These are phyloP conservation scores for Ramaria sp. DNA, from an alignment of 768 basidiomycete species.

Conservation along the genomic window DNA sequence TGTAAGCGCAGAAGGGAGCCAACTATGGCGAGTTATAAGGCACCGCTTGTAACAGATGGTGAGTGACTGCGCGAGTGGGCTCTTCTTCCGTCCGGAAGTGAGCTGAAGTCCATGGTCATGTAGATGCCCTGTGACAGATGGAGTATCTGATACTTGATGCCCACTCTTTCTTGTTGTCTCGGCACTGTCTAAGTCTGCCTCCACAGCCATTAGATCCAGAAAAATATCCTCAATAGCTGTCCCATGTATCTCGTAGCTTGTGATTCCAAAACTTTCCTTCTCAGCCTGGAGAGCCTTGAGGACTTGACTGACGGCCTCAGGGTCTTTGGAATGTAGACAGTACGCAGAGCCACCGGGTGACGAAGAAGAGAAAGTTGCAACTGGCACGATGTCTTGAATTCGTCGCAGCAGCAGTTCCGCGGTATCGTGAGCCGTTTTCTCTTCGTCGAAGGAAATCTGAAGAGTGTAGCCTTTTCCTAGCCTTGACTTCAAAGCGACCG, in stretches of 20 bases:
- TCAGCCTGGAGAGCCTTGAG: constrained; percentile 43
- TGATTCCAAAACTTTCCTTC: constrained; percentile 25
- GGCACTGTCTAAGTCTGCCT: constrained; percentile 17
- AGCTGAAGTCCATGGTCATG: constrained; percentile 25
- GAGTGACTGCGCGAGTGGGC: constrained; percentile 51
- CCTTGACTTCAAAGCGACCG: constrained; percentile 59
- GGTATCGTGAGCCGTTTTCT: constrained; percentile 17
- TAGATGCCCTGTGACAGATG: not conserved
- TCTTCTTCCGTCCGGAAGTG: constrained; percentile 39
- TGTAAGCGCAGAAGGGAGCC: constrained; percentile 46
- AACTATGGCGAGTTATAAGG: constrained; percentile 53
- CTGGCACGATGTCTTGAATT: constrained; percentile 36
- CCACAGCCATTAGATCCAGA: constrained; percentile 47
- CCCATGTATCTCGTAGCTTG: constrained; percentile 55
- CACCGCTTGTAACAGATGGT: constrained; percentile 67
- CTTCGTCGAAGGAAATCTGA: constrained; percentile 35
- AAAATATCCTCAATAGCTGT: constrained; percentile 80
- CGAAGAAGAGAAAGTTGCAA: constrained; percentile 29
- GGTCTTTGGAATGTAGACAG: constrained; percentile 52
- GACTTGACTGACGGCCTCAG: constrained; percentile 40
- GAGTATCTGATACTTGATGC: not conserved
- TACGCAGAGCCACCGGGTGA: constrained; percentile 37
- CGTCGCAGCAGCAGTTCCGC: constrained; percentile 25
- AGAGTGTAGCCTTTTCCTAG: constrained; percentile 66
- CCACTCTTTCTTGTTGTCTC: constrained; percentile 18